Percentiles rank a stretch among this genome's conserved stretches.
These are phyloP conservation scores for Apostasia ramifera DNA, from an alignment of 106 monocot species.

Conservation along the genomic window DNA sequence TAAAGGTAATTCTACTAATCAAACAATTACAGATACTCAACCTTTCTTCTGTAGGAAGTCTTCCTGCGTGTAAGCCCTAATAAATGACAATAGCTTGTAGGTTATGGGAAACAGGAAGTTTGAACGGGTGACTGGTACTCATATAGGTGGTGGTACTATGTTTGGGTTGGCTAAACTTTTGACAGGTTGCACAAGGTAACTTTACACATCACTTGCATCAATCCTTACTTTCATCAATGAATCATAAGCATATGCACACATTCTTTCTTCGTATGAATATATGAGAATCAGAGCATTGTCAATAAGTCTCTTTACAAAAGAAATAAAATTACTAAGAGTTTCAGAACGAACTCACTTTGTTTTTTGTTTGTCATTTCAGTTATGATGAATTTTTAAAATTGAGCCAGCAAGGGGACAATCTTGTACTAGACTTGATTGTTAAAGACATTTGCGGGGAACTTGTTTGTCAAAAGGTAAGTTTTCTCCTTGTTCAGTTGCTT, in stretches of 20 bases:
- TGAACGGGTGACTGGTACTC: constrained; percentile 75
- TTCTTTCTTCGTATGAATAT: background rate
- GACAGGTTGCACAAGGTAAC: constrained; percentile 65
- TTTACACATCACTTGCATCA: background rate
- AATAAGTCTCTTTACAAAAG: too few species aligned
- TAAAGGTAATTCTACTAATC: constrained; percentile 38
- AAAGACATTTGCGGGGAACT: constrained; percentile 75
- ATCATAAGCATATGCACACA: background rate
- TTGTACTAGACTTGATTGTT: constrained; percentile 66
- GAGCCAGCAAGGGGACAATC: constrained; percentile 68
- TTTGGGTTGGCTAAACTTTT: constrained; percentile 76
- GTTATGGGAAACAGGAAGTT: constrained; percentile 54
- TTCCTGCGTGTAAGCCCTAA: background rate
- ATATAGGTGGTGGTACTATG: constrained; percentile 74
- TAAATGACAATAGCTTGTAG: constrained; percentile 29
- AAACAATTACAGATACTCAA: background rate
- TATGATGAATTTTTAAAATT: constrained; percentile 72
- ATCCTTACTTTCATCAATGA: too few species aligned
- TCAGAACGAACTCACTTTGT: background rate
- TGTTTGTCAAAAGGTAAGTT: constrained; percentile 46
- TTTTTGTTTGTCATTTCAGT: constrained; percentile 22
- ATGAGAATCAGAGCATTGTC: too few species aligned
- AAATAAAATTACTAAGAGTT: background rate
- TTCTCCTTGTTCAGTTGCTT: constrained; percentile 7
- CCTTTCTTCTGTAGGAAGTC: background rate